phyloP scores from a whole-genome alignment of 495 filamentous ascomycete species.

The Neurospora sp. region DNA sequence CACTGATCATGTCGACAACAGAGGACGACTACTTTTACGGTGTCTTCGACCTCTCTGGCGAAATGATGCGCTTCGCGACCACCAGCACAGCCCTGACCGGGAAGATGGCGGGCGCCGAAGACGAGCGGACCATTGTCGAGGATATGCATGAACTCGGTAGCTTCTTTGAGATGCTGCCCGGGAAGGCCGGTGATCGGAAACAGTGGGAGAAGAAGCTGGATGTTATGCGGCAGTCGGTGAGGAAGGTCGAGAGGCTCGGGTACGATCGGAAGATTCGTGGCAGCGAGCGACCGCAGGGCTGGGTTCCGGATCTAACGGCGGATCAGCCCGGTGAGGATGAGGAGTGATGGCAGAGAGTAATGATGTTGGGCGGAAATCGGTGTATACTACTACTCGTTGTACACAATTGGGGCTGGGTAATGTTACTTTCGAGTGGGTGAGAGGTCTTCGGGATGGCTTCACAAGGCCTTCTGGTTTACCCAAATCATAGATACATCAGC shows the following conservation, averaged over 20 bases:
- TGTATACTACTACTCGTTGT: neutral
- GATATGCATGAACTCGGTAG: slow-evolving; percentile 69
- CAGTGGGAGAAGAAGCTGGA: slow-evolving; percentile 64
- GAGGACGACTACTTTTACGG: slow-evolving; percentile 84
- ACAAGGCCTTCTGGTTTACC: neutral
- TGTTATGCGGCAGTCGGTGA: slow-evolving; percentile 79
- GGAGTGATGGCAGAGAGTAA: neutral
- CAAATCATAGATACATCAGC: neutral
- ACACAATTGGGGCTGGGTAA: neutral
- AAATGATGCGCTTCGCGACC: slow-evolving; percentile 93
- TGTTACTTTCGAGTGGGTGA: neutral
- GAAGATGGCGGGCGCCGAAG: slow-evolving; percentile 32
- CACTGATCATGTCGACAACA: slow-evolving; percentile 49
- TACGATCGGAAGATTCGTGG: slow-evolving; percentile 83
- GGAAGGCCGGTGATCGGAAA: slow-evolving; percentile 27
- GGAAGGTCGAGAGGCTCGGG: slow-evolving; percentile 84
- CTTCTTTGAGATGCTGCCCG: slow-evolving; percentile 60
- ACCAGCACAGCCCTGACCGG: slow-evolving; percentile 61
- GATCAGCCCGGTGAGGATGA: slow-evolving; percentile 8
- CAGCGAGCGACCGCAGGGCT: slow-evolving; percentile 80
- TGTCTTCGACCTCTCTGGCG: slow-evolving; percentile 83
- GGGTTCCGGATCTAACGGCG: slow-evolving; percentile 67
- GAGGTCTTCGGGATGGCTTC: neutral
- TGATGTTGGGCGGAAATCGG: neutral
- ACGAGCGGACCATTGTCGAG: slow-evolving; percentile 48